Percentiles rank a stretch among this genome's conserved stretches.
phyloP scores from a whole-genome alignment of 495 filamentous ascomycete species.

The Aspergillus ostianus region DNA sequence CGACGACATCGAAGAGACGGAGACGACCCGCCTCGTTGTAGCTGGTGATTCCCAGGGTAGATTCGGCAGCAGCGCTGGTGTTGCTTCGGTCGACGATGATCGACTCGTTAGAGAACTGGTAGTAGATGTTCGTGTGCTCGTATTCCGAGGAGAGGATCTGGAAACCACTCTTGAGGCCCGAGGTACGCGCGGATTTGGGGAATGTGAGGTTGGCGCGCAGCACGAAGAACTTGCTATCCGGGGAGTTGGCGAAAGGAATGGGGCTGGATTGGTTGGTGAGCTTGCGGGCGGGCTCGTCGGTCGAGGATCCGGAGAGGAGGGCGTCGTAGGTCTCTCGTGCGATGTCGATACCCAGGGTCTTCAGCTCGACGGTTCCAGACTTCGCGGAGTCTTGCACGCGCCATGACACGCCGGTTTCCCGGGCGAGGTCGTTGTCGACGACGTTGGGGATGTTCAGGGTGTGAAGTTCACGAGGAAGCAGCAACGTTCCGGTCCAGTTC shows the following conservation, averaged over 20 bases:
- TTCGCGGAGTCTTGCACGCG: constrained; percentile 5
- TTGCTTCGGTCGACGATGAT: constrained; percentile 22
- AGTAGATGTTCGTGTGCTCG: constrained; percentile 21
- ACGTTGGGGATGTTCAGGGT: constrained; percentile 16
- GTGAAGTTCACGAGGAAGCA: constrained; percentile 21
- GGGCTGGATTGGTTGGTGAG: constrained; percentile 3
- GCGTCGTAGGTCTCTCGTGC: constrained; percentile 20
- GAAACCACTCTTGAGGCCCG: constrained; percentile 19
- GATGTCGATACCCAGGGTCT: constrained; percentile 22
- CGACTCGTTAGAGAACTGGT: constrained; percentile 27
- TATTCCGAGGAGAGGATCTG: constrained; percentile 17
- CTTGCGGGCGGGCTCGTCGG: constrained; percentile 8
- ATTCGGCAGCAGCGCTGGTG: constrained; percentile 21
- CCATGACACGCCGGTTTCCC: constrained; percentile 18
- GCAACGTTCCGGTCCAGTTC: constrained; percentile 19
- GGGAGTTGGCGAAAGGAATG: constrained; percentile 16
- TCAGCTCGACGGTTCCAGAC: constrained; percentile 9
- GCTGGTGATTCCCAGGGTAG: constrained; percentile 18
- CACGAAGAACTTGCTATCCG: constrained; percentile 16
- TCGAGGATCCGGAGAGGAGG: constrained; percentile 7
- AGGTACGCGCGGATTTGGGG: constrained; percentile 16
- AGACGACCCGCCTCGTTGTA: constrained; percentile 17
- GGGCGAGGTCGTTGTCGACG: constrained; percentile 19
- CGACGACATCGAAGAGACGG: constrained; percentile 18
- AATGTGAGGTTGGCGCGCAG: constrained; percentile 18